Conservation (phyloP, 306 rosid genomes). For the Lagenaria siceraria region DNA sequence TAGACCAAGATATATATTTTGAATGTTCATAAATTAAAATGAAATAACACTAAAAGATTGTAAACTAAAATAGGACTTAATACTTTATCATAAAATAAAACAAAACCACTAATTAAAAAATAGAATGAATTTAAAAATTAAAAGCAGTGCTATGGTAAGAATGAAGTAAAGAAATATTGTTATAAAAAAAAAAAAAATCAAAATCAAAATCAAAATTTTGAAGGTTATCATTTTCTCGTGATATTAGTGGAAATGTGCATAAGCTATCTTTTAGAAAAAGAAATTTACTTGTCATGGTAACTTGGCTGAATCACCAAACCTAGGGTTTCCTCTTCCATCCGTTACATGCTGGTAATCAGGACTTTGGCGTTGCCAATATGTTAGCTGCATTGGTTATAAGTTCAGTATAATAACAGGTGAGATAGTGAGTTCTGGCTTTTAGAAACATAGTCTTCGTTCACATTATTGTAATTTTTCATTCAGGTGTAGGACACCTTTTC, state of each 20-base stretch:
- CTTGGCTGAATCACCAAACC: background rate
- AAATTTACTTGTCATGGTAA: background rate
- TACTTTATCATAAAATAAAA: background rate
- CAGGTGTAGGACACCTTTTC: background rate
- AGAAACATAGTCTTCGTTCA: background rate
- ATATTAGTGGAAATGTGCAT: background rate
- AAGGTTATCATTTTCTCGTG: background rate
- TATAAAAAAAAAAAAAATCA: too few relatives aligned
- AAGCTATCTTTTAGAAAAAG: background rate
- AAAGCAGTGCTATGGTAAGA: background rate
- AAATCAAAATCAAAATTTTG: too few relatives aligned
- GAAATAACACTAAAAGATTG: too few relatives aligned
- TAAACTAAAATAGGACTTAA: background rate
- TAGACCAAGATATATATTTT: background rate
- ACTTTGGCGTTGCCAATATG: background rate
- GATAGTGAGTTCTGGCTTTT: background rate
- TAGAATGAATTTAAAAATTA: background rate
- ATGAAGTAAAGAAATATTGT: background rate
- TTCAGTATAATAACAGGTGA: background rate
- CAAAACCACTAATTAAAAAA: too few relatives aligned
- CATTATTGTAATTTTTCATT: background rate
- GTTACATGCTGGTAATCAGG: background rate
- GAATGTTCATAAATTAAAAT: background rate
- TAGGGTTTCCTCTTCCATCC: background rate
- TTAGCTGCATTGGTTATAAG: background rate